A percentile compares a stretch with the other conserved stretches of the same genome.
Conservation (phyloP, 116 monocot genomes). For the Dioscorea cayenensis region DNA sequence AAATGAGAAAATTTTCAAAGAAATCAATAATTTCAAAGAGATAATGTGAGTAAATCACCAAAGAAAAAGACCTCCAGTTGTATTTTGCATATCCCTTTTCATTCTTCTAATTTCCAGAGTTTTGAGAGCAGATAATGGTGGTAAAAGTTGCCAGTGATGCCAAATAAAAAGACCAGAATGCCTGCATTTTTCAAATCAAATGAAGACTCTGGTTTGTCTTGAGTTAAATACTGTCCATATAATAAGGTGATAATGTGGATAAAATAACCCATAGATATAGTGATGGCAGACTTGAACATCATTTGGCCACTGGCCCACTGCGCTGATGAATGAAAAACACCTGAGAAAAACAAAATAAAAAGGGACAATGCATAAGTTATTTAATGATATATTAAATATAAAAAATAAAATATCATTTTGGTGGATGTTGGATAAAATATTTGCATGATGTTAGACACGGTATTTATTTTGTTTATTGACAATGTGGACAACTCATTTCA, state of each 20-base stretch:
- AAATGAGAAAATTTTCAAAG: slow-evolving; percentile 34
- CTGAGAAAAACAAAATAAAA: slow-evolving; percentile 12
- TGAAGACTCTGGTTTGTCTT: slow-evolving; percentile 29
- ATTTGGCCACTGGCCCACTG: slow-evolving; percentile 30
- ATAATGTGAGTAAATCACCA: slow-evolving; percentile 81
- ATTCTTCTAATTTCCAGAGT: slow-evolving; percentile 31
- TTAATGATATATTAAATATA: too few species aligned
- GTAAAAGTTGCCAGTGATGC: slow-evolving; percentile 67
- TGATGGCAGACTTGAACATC: slow-evolving; percentile 22
- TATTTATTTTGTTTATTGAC: too few species aligned
- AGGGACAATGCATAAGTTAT: too few species aligned
- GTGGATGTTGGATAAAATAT: too few species aligned
- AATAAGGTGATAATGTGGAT: slow-evolving; percentile 28
- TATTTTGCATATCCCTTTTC: slow-evolving; percentile 62
- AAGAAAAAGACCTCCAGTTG: slow-evolving; percentile 55
- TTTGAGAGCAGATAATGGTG: slow-evolving; percentile 69
- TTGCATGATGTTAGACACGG: too few species aligned
- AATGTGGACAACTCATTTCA: too few species aligned
- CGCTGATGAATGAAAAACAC: slow-evolving; percentile 67
- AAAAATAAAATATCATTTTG: too few species aligned
- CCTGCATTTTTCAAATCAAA: slow-evolving; percentile 40
- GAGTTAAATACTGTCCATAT: slow-evolving; percentile 50
- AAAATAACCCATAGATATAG: slow-evolving; percentile 46
- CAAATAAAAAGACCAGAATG: slow-evolving; percentile 38
- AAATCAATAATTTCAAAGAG: slow-evolving; percentile 72